Evolutionary conservation across 2,329 filamentous ascomycete species (phyloP), one percentile per base, ranked within the genome.

Genomic region (Truncatella angustata): DNA sequence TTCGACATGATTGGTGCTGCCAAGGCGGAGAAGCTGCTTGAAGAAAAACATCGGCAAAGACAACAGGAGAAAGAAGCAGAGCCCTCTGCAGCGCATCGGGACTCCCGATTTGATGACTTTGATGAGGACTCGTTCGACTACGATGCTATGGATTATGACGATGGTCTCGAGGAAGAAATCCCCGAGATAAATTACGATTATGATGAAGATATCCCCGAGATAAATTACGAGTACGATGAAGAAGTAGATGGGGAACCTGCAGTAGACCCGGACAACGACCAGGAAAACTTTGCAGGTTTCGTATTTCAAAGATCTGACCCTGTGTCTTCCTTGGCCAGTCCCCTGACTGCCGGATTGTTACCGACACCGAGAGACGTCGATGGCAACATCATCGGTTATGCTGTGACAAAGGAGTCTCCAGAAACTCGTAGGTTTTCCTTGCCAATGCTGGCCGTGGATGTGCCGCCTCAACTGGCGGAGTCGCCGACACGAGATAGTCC

Each of bases 1-100:
- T 93, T 93, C 62, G 88, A 92, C 62, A 89, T 91, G 76, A 81
- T 85, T 14, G 86, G 86, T 4, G 82, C 82, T 5, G 87, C 87
- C 12, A 79, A 82, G 54, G 78, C 85, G 60, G 84, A 87, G 66
- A 87, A 85, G 66, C 66, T 87, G 34, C 72, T 91, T 36, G 90
- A 91, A 66, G 89, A 90, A 59, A 80, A 84, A 44, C 87, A 91
- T 65, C 77, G 86, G 14, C 80, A 87, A 58, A 82, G 84, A 50
- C 82, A 86, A 55, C 73, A 85, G 26, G 84, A 86, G 53, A 86
- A 80, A 61, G 76, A 81, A 54, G 73, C 72, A 4, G 67, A 71
- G 24, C 24, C 20, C n/a, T 47, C 69, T 47, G 58, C 65, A 37
- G 66, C 68, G 10, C 60, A 60, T 32, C 70, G 74, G 36, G 79